Percentiles rank a stretch among this genome's conserved stretches.
These are phyloP conservation scores for Cutaneotrichosporon dermatis DNA, from an alignment of 1,284 basidiomycete genomes.

Conservation along the genomic window DNA sequence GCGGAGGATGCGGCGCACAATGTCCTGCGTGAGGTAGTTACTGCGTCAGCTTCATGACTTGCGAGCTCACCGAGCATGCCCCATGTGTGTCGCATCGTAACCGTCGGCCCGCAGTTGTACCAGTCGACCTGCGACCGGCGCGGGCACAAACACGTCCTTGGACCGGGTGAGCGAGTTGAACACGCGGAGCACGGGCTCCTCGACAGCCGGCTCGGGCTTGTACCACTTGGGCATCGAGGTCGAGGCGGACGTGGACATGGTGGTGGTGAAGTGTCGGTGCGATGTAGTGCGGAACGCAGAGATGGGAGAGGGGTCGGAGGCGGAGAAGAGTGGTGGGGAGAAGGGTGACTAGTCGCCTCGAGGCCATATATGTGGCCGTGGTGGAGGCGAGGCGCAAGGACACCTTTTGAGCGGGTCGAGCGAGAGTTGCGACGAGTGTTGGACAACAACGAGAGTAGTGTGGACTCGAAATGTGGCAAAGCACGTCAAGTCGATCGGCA, in stretches of 20 bases:
- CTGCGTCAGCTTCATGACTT: constrained; percentile 50
- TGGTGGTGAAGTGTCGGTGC: constrained; percentile 8
- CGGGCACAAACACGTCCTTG: constrained; percentile 85
- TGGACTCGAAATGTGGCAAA: too few relatives aligned
- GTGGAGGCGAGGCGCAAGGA: not conserved
- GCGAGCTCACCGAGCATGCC: constrained; percentile 78
- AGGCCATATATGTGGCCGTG: constrained; percentile 7
- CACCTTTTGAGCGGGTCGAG: not conserved
- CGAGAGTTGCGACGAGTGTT: not conserved
- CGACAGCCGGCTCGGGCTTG: constrained; percentile 26
- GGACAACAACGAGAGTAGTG: not conserved
- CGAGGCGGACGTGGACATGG: constrained; percentile 26
- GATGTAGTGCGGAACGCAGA: not conserved
- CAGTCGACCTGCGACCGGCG: constrained; percentile 82
- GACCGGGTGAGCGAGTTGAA: constrained; percentile 92
- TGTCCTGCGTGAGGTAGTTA: constrained; percentile 97
- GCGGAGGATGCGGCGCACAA: constrained; percentile 83
- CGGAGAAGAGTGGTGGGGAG: constrained; percentile 4
- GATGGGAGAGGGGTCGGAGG: not conserved
- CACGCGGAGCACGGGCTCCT: constrained; percentile 62
- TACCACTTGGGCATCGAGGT: constrained; percentile 46
- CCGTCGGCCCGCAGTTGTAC: constrained; percentile 99
- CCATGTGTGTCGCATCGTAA: constrained; percentile 99
- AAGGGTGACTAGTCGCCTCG: not conserved
- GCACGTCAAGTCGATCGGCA: too few relatives aligned